Evolutionary conservation across 352 stramenopile species (phyloP).

Genomic region (Globisporangium nagaii): DNA sequence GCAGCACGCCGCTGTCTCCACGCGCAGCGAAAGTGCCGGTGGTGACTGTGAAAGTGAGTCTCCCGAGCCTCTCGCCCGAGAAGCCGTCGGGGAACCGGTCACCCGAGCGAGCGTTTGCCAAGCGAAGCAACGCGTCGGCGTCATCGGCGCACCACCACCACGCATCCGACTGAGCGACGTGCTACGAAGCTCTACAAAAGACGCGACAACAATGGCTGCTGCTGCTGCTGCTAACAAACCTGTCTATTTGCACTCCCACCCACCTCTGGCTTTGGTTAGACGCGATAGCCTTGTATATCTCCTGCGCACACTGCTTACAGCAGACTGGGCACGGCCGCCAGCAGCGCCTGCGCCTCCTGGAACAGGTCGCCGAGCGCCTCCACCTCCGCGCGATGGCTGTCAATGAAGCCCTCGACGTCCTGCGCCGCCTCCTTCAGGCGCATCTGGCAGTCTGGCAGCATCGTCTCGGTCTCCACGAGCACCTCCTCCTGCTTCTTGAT

Average conservation of each 20-base stretch:
- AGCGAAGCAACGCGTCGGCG: constrained; percentile 11
- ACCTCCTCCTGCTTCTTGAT: constrained; percentile 81
- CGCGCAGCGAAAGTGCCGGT: not conserved
- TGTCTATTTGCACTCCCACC: not conserved
- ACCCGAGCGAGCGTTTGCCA: constrained; percentile 29
- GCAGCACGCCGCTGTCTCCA: not conserved
- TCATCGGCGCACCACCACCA: not conserved
- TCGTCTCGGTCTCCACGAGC: constrained; percentile 73
- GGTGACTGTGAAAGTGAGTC: constrained; percentile 25
- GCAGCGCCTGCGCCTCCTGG: constrained; percentile 44
- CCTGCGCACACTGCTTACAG: not conserved
- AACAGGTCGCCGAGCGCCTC: constrained; percentile 22
- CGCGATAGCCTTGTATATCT: no score
- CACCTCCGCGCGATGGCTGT: constrained; percentile 31
- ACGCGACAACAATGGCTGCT: not conserved
- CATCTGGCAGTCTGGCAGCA: constrained; percentile 73
- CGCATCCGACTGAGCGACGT: not conserved
- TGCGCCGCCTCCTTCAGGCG: constrained; percentile 51
- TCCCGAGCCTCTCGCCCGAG: constrained; percentile 55
- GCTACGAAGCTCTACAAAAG: not conserved
- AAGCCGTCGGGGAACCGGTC: constrained; percentile 32
- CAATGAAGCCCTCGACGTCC: constrained; percentile 51
- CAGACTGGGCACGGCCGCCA: constrained; percentile 31
- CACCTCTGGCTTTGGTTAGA: no score
- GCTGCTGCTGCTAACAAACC: not conserved